A percentile compares a stretch with the other conserved stretches of the same genome.
Conservation (phyloP, 2,329 filamentous ascomycete species). For the Diaporthe caulivora region DNA sequence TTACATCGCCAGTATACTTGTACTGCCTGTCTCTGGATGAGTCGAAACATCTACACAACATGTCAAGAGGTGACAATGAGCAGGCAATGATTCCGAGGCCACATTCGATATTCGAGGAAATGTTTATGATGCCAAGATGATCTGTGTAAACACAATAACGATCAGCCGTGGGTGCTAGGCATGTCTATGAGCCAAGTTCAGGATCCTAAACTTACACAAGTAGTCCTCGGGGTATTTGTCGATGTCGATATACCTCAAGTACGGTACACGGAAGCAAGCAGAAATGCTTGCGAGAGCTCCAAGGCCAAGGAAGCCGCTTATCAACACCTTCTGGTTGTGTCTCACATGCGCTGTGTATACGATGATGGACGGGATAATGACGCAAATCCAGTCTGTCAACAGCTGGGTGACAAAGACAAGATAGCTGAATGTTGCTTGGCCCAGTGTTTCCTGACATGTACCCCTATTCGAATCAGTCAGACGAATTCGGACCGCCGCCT, state of each 20-base stretch:
- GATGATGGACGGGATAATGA: not conserved
- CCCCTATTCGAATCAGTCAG: not conserved
- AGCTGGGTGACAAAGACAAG: not conserved
- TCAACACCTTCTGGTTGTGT: not conserved
- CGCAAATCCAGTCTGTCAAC: not conserved
- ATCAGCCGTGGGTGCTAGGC: not conserved
- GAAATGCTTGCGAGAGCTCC: not conserved
- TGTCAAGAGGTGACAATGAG: not conserved
- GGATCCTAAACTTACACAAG: not conserved
- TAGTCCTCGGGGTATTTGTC: not conserved
- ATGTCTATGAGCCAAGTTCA: no score
- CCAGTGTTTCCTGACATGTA: slow-evolving; percentile 4
- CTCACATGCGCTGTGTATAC: not conserved
- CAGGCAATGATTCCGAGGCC: slow-evolving; percentile 11
- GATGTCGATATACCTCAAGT: not conserved
- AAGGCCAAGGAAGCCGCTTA: not conserved
- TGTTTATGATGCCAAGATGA: not conserved
- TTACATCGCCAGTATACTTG: not conserved
- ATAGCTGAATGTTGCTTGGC: not conserved
- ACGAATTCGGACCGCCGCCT: not conserved
- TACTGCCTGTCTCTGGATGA: not conserved
- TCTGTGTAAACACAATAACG: not conserved
- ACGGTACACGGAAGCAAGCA: slow-evolving; percentile 8
- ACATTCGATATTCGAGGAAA: slow-evolving; percentile 12
- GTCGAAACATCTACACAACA: not conserved